Evolutionary conservation across 139 green algal species (phyloP), one percentile per base, ranked within the genome.

Genomic region (Chlorella sp.): DNA sequence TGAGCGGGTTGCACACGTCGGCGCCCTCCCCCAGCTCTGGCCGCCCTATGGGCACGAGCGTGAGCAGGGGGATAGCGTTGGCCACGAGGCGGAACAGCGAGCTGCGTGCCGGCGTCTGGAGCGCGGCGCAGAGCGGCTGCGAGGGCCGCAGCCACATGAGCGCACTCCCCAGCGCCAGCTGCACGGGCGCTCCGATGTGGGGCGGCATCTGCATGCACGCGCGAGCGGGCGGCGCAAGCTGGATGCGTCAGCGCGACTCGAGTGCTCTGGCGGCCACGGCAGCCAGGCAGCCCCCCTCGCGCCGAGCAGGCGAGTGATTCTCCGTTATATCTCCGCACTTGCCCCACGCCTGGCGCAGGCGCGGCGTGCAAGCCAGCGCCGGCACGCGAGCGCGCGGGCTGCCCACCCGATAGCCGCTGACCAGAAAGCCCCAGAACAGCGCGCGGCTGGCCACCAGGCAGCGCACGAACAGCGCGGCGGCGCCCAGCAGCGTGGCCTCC

Each of bases 351-450:
- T n/a, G n/a, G n/a, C n/a, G n/a, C n/a, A n/a, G n/a, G n/a, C n/a
- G n/a, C n/a, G n/a, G n/a, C n/a, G n/a, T n/a, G n/a, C n/a, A n/a
- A n/a, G n/a, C n/a, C n/a, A n/a, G n/a, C n/a, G n/a, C n/a, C n/a
- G n/a, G n/a, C n/a, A n/a, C n/a, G n/a, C n/a, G n/a, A n/a, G n/a
- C n/a, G n/a, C n/a, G n/a, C n/a, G n/a, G n/a, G n/a, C n/a, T n/a
- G n/a, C n/a, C n/a, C n/a, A n/a, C n/a, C n/a, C n/a, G 29, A 50
- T 74, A 74, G 23, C 67, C 67, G 61, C 12, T 36, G 7, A 65
- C 25, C 48, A 77, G 48, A 29, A 77, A 35, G 19, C 43, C 25
- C 70, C 70, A 77, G 61, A 77, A 77, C 41, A 77, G 61, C 8
- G 48, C 70, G 27, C 70, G 25, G 27, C 27, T 48, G 61, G 45